Conservation (phyloP, 768 basidiomycete species). For the Naematelia encephala region DNA sequence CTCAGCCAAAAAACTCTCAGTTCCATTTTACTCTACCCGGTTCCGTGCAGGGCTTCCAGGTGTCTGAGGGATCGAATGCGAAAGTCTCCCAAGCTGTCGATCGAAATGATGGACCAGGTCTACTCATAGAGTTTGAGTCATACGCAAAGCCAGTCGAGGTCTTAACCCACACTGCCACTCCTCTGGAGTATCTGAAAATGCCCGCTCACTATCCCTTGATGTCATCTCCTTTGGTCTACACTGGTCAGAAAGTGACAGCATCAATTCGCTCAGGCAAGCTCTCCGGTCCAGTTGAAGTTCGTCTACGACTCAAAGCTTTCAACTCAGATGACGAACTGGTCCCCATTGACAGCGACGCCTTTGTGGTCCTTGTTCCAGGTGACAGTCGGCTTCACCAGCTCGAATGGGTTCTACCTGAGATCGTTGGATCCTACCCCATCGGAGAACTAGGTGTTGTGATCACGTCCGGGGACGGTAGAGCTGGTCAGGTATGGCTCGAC, state of each 20-base stretch:
- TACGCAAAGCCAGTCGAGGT: not conserved
- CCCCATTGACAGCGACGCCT: not conserved
- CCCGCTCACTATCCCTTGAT: not conserved
- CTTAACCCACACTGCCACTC: not conserved
- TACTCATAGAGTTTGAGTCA: not conserved
- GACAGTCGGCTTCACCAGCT: not conserved
- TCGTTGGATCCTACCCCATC: not conserved
- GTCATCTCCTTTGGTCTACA: conserved; percentile 3
- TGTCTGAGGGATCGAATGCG: not conserved
- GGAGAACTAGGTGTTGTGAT: not conserved
- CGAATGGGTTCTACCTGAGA: conserved; percentile 3
- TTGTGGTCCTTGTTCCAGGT: not conserved
- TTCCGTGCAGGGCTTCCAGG: not conserved
- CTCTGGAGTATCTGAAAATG: not conserved
- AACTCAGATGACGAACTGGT: conserved; percentile 1
- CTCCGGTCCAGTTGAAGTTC: not conserved
- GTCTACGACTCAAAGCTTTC: conserved; percentile 1
- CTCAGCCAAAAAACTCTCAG: conserved; percentile 4
- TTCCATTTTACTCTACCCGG: conserved; percentile 3
- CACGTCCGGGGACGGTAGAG: not conserved
- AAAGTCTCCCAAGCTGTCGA: not conserved
- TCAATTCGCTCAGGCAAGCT: not conserved
- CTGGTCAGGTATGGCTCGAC: conserved; percentile 5
- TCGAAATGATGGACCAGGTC: not conserved
- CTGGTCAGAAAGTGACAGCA: not conserved